phyloP scores from a whole-genome alignment of 352 stramenopile genomes.

The Saprolegnia diclina region DNA sequence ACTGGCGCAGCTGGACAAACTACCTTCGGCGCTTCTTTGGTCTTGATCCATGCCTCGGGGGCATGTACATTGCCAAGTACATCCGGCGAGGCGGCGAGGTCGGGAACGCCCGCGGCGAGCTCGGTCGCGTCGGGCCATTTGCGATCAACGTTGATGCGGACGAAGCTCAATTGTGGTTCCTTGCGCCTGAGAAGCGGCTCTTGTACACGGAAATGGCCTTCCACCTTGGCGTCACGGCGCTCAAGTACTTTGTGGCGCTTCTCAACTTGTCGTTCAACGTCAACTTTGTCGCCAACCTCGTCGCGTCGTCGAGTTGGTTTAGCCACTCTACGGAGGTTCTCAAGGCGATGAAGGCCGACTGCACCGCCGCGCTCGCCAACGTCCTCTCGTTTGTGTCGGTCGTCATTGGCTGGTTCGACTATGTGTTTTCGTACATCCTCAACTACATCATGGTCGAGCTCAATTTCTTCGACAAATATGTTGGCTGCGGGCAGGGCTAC shows the following conservation, averaged over 20 bases:
- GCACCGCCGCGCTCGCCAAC: constrained; percentile 26
- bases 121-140: constrained; percentile 51
- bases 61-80: constrained; percentile 48
- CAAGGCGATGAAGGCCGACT: constrained; percentile 29
- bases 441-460: constrained; percentile 35
- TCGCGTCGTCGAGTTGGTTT: neutral
- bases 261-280: constrained; percentile 65
- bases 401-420: constrained; percentile 32
- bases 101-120: constrained; percentile 32
- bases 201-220: neutral
- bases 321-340: constrained; percentile 36
- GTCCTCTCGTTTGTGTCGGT: constrained; percentile 34
- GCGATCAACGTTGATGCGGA: neutral
- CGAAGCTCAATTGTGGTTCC: neutral
- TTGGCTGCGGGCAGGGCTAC: constrained; percentile 41
- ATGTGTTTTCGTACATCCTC: constrained; percentile 38
- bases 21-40: constrained; percentile 6
- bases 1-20: neutral
- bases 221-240: constrained; percentile 30
- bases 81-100: constrained; percentile 29
- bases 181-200: neutral
- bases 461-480: constrained; percentile 31
- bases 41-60: constrained; percentile 29
- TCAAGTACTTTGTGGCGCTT: constrained; percentile 50
- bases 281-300: constrained; percentile 33